phyloP scores from a whole-genome alignment of 176 grass and related monocot species.

The Canna indica region DNA sequence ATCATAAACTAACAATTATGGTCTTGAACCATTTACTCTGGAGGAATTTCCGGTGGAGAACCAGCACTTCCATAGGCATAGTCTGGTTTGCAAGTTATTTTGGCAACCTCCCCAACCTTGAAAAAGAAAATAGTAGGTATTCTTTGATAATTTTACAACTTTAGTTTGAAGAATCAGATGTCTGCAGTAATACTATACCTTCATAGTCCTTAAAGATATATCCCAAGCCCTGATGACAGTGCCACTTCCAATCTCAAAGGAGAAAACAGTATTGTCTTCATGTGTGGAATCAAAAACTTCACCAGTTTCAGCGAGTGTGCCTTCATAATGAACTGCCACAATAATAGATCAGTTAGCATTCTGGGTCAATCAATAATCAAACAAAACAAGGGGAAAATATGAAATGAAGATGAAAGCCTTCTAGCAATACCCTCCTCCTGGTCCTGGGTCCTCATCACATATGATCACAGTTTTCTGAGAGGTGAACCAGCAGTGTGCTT shows the following conservation, averaged over 20 bases:
- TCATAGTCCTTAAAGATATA: conserved; percentile 90
- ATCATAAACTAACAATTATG: background rate
- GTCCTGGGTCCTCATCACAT: background rate
- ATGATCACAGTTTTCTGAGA: background rate
- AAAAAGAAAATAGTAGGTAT: conserved; percentile 18
- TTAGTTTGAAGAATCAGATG: conserved; percentile 5
- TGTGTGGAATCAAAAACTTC: conserved; percentile 91
- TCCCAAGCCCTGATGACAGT: conserved; percentile 93
- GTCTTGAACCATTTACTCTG: conserved; percentile 34
- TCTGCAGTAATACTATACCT: conserved; percentile 29
- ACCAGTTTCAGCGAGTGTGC: conserved; percentile 69
- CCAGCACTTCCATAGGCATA: conserved; percentile 89
- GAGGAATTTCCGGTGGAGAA: conserved; percentile 85
- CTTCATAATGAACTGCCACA: conserved; percentile 82
- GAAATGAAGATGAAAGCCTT: background rate
- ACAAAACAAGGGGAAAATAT: conserved; percentile 3
- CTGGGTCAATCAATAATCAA: background rate
- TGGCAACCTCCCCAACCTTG: conserved; percentile 90
- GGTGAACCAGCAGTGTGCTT: background rate
- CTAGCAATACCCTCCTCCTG: background rate
- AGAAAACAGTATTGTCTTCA: conserved; percentile 92
- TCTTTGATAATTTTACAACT: conserved; percentile 8
- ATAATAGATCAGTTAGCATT: background rate
- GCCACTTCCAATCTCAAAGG: conserved; percentile 82
- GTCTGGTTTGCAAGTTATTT: conserved; percentile 87